Conservation (phyloP, 371 early-diverging fungal genomes). For the Syncephalis fuscata region DNA sequence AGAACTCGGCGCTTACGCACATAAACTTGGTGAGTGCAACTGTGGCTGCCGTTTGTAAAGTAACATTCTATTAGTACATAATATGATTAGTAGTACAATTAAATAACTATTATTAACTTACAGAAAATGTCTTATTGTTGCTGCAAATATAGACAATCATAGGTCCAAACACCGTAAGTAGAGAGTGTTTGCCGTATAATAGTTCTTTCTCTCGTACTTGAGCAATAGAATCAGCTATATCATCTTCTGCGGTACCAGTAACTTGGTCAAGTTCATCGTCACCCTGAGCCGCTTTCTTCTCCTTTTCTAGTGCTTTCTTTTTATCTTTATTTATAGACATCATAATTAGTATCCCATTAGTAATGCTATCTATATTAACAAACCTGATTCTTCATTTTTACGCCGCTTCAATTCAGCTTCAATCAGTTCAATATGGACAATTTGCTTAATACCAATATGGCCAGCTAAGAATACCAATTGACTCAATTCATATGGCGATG, state of each 20-base stretch:
- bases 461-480: conserved; percentile 84
- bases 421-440: conserved; percentile 81
- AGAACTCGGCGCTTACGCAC: conserved; percentile 88
- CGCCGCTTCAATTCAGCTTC: conserved; percentile 76
- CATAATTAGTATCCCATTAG: background rate
- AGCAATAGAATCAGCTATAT: conserved; percentile 73
- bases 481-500: conserved; percentile 47
- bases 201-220: conserved; percentile 83
- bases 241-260: conserved; percentile 84
- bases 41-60: conserved; percentile 66
- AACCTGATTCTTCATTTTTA: conserved; percentile 20
- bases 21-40: conserved; percentile 85
- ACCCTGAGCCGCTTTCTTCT: conserved; percentile 7
- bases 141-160: conserved; percentile 64
- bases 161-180: conserved; percentile 68
- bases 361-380: conserved; percentile 3
- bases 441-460: conserved; percentile 87
- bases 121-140: conserved; percentile 60
- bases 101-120: conserved; percentile 14
- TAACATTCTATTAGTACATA: conserved; percentile 34
- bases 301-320: background rate
- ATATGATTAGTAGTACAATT: background rate
- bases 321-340: background rate
- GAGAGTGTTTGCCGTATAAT: conserved; percentile 53
- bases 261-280: conserved; percentile 82